A percentile compares a stretch with the other conserved stretches of the same genome.
phyloP scores from a whole-genome alignment of 225 moss, liverwort and hornwort species.

The Straminergon stramineum region DNA sequence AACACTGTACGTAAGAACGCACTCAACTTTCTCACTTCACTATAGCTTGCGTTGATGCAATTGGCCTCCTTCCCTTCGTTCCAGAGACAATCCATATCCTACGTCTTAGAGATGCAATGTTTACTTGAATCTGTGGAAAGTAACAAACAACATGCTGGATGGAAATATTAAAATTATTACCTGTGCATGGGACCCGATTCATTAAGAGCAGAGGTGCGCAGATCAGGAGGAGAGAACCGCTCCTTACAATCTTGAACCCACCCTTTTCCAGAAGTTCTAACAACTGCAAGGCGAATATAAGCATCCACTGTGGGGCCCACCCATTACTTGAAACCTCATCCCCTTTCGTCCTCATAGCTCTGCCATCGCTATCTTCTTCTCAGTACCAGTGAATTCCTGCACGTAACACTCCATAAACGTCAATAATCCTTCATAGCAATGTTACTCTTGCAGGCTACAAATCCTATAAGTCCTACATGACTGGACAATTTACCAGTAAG shows the following conservation, averaged over 20 bases:
- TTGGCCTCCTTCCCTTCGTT: not conserved
- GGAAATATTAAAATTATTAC: not conserved
- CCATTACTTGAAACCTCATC: not conserved
- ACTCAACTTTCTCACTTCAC: not conserved
- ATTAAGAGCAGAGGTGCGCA: not conserved
- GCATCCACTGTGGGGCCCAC: constrained; percentile 5
- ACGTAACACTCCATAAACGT: not conserved
- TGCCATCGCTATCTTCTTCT: not conserved
- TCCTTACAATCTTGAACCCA: constrained; percentile 12
- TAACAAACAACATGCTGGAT: not conserved
- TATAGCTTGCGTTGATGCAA: not conserved
- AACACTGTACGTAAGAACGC: not conserved
- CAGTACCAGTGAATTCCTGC: constrained; percentile 1
- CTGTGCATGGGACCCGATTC: not conserved
- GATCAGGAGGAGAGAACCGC: constrained; percentile 14
- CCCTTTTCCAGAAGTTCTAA: not conserved
- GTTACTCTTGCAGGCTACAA: not conserved
- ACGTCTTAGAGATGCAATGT: not conserved
- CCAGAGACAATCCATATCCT: not conserved
- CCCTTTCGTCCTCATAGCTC: not conserved
- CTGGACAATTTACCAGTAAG: not conserved
- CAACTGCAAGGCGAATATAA: constrained; percentile 10
- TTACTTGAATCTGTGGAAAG: not conserved
- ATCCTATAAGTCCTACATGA: not conserved
- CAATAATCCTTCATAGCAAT: not conserved